These are phyloP conservation scores for Pseudonectria foliicola DNA, from an alignment of 2,329 filamentous ascomycete species.

Conservation along the genomic window DNA sequence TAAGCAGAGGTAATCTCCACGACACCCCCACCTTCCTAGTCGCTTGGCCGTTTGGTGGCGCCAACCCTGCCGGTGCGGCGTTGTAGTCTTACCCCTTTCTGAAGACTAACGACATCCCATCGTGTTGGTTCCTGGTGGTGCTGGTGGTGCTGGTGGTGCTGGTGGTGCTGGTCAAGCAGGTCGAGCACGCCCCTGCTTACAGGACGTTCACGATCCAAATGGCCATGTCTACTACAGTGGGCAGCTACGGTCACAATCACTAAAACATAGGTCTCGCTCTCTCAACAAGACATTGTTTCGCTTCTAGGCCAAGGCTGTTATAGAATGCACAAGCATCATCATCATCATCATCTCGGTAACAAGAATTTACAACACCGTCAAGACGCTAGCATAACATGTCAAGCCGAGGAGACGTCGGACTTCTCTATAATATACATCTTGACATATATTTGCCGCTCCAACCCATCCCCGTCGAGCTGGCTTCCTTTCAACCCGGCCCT, in stretches of 20 bases:
- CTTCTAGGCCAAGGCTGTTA: not conserved
- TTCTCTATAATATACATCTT: slow-evolving; percentile 20
- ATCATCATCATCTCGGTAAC: not conserved
- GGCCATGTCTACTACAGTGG: too few species aligned
- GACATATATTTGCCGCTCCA: slow-evolving; percentile 12
- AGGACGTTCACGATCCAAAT: too few species aligned
- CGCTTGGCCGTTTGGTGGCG: not conserved
- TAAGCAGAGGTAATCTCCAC: not conserved
- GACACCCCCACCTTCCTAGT: not conserved
- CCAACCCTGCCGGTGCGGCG: not conserved
- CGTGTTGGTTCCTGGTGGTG: not conserved
- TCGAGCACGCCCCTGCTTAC: not conserved
- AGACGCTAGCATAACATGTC: slow-evolving; percentile 12
- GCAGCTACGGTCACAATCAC: not conserved
- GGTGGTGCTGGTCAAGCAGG: not conserved
- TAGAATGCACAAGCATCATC: not conserved
- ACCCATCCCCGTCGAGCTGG: too few species aligned
- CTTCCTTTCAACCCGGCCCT: slow-evolving; percentile 1
- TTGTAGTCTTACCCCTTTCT: not conserved
- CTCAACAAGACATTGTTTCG: too few species aligned
- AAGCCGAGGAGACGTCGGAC: slow-evolving; percentile 10
- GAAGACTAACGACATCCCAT: not conserved
- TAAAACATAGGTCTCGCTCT: not conserved
- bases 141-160: not conserved
- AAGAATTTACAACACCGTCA: slow-evolving; percentile 13